Evolutionary conservation across 768 basidiomycete genomes (phyloP), one percentile per base, ranked within the genome.

Genomic region (Termitomyces sp.): DNA sequence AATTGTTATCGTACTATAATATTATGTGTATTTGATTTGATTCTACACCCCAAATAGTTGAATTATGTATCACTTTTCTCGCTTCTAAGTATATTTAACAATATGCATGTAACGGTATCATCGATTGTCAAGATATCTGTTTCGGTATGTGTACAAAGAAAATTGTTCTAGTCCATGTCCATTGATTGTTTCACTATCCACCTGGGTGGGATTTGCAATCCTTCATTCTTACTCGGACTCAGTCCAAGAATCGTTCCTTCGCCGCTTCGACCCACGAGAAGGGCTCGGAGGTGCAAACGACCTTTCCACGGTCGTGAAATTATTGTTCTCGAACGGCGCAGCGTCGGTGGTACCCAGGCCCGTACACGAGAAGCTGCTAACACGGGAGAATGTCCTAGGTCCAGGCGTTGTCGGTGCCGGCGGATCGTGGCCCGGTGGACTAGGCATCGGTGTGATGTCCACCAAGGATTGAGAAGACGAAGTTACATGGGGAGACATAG

Each of bases 231-330:
- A 7, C 18, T 42, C 40, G 4, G 14, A 38, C 6, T 16, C 38
- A 38, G 16, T 18, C 16, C 14, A 13, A 14, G 2, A 14, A 14
- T 36, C 35, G 2, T 14, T 38, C 45, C 45, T 38, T 57, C 58
- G 36, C 9, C 51, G 36, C 30, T 53, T 56, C 60, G 60, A 54
- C 58, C 38, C 40, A 14, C 26, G 51, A n/a, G 38, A n/a, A 40
- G 76, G 77, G 51, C 73, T 73, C 22, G 58, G 22, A 1, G 72
- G 72, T 24, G 63, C 70, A 62, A 62, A 80, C 30, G 67, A 62
- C 14, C 69, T 66, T 1, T 76, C 65, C 6, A 84, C 80, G 0
- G 78, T 76, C 33, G 75, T 82, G 33, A 84, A 84, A 50, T 66
- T 66, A 58, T 82, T 83, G 53, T 77, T 68, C 8, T 68, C 67